Evolutionary conservation across 192 early-diverging fungal genomes (phyloP), one percentile per base, ranked within the genome.

Genomic region (Haplosporangium gracile): DNA sequence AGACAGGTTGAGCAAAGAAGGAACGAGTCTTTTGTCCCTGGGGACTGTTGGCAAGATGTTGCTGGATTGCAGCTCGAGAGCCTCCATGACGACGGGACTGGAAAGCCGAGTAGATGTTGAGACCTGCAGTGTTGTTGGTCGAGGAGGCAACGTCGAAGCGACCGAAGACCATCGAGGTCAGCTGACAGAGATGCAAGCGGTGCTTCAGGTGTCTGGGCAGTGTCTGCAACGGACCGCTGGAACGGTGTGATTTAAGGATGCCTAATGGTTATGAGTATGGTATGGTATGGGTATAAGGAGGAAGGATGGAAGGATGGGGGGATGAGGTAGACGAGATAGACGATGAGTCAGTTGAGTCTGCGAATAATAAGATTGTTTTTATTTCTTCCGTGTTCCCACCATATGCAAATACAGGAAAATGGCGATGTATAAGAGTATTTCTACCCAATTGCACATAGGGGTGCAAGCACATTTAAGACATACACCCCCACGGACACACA

Each of bases 121-220:
- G 77, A 4, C 86, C 77, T 18, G 70, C 74, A n/a, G 60, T 65
- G 70, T 72, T 83, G 71, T 82, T 83, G 55, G 74, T 88, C 18
- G 82, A 81, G 29, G 82, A 81, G 24, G 85, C 79, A 5, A 88
- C 85, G 74, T 92, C 91, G 73, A 92, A 90, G n/a, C 91, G 89
- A n/a, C 91, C 91, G 89, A 92, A 92, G 18, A 92, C 82, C 72
- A 92, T 81, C 32, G 90, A 91, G 18, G 91, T 92, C 26, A 90
- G 53, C 70, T 92, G 91, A 74, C 91, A 90, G 57, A 92, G 88
- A 71, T 90, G 86, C 18, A 92, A 80, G 2, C 91, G 88, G n/a
- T 90, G 90, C 55, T 90, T 90, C 40, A 92, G 84, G 47, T 90
- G 80, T 16, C 76, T 74, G 60, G 89, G 88, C 32, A 88, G 70